These are phyloP conservation scores for Ustilago shanxiensis DNA, from an alignment of 1,284 basidiomycete genomes.

Conservation along the genomic window DNA sequence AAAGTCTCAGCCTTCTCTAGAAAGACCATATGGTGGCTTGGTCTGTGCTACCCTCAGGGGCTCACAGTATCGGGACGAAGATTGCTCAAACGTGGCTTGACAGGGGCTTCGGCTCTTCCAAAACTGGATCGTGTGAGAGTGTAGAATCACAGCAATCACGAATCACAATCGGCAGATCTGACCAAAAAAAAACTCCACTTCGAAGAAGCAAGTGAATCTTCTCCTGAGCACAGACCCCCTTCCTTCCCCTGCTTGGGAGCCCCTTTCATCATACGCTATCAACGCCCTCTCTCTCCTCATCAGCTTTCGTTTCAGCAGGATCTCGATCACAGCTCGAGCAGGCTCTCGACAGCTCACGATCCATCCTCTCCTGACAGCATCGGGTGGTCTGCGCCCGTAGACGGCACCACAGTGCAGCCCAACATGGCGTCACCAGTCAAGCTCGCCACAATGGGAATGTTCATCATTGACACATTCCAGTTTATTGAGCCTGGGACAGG, in stretches of 20 bases:
- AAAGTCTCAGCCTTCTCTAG: too few species aligned
- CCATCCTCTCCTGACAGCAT: not conserved
- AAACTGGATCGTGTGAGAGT: not conserved
- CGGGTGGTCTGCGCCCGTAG: not conserved
- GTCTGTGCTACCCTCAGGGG: too few species aligned
- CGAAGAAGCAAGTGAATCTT: not conserved
- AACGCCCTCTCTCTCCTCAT: not conserved
- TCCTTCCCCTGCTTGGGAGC: not conserved
- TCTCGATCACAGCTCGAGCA: not conserved
- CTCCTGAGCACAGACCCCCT: conserved; percentile 5
- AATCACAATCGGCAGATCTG: conserved; percentile 4
- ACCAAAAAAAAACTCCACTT: conserved; percentile 1
- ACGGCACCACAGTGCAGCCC: not conserved
- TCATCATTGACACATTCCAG: conserved; percentile 57
- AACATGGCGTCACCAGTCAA: conserved; percentile 17
- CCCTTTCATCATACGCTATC: not conserved
- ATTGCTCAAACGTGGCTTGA: not conserved
- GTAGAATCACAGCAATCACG: not conserved
- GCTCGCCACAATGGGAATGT: conserved; percentile 57
- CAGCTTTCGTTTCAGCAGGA: not conserved
- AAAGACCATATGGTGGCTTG: too few species aligned
- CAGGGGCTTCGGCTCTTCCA: conserved; percentile 19
- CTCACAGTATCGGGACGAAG: not conserved
- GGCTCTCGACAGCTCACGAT: not conserved
- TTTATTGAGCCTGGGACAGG: conserved; percentile 32